A percentile compares a stretch with the other conserved stretches of the same genome.
These are phyloP conservation scores for Scytalidium sp. DNA, from an alignment of 2,329 filamentous ascomycete species.

Conservation along the genomic window DNA sequence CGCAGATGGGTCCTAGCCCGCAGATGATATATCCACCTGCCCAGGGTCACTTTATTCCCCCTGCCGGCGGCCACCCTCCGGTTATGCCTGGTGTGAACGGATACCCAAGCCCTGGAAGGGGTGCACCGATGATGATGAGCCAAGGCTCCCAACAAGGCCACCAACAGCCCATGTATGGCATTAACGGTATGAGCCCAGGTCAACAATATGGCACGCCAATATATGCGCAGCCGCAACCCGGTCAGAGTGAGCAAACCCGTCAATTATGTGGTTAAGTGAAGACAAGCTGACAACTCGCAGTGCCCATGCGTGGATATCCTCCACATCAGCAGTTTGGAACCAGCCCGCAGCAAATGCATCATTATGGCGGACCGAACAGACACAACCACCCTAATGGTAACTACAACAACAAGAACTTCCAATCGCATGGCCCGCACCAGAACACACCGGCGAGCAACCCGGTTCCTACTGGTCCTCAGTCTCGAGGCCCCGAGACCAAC, in stretches of 20 bases:
- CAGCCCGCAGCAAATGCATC: conserved; percentile 63
- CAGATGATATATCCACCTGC: conserved; percentile 86
- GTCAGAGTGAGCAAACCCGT: conserved; percentile 63
- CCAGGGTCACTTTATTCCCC: conserved; percentile 62
- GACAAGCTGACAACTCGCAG: conserved; percentile 42
- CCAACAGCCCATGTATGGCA: conserved; percentile 63
- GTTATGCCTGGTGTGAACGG: conserved; percentile 66
- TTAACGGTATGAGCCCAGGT: conserved; percentile 73
- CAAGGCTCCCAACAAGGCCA: conserved; percentile 93
- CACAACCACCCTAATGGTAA: conserved; percentile 50
- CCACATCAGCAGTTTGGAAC: conserved; percentile 61
- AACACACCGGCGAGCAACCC: conserved; percentile 35
- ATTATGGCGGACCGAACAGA: conserved; percentile 54
- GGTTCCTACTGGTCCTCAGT: conserved; percentile 33
- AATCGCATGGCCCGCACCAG: conserved; percentile 34
- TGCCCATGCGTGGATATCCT: conserved; percentile 59
- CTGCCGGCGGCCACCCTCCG: conserved; percentile 51
- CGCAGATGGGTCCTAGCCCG: conserved; percentile 68
- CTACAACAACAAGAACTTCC: conserved; percentile 49
- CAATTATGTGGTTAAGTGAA: conserved; percentile 9
- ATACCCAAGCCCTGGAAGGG: conserved; percentile 82
- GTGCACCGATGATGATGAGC: conserved; percentile 88
- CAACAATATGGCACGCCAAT: conserved; percentile 54
- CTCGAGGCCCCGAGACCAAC: conserved; percentile 33
- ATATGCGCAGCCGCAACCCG: conserved; percentile 67